Evolutionary conservation across 306 rosid genomes (phyloP).

Genomic region (Dryas octopetala): DNA sequence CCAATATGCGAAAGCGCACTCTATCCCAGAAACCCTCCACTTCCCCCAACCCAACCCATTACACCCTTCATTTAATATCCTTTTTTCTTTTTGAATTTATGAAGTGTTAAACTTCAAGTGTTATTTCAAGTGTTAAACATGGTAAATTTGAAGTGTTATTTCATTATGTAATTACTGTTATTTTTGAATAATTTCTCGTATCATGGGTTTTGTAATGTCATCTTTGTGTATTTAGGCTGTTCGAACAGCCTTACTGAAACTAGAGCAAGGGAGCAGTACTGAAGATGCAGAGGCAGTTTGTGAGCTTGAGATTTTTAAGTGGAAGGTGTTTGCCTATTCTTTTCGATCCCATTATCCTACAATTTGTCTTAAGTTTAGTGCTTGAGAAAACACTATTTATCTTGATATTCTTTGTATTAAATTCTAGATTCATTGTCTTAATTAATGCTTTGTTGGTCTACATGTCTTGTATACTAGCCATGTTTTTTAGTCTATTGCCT

Average conservation of each 20-base stretch:
- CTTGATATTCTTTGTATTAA: neutral
- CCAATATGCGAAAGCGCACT: too few species aligned
- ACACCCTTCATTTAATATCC: neutral
- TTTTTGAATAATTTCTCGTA: neutral
- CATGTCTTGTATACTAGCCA: neutral
- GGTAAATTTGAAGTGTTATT: neutral
- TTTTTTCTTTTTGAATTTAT: neutral
- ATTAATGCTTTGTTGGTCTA: neutral
- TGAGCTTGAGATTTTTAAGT: conserved; percentile 49
- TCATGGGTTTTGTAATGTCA: neutral
- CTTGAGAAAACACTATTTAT: neutral
- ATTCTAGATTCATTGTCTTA: neutral
- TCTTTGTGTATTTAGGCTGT: conserved; percentile 46
- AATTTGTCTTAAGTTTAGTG: neutral
- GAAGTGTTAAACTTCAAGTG: neutral
- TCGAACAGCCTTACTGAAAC: conserved; percentile 45
- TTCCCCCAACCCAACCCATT: too few species aligned
- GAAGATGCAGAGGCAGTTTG: conserved; percentile 70
- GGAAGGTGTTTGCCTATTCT: conserved; percentile 48
- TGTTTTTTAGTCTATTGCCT: neutral
- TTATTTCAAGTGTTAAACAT: too few species aligned
- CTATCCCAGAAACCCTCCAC: too few species aligned
- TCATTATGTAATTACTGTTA: neutral
- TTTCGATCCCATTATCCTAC: neutral
- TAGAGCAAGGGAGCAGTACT: conserved; percentile 53